Evolutionary conservation across 2,329 filamentous ascomycete species (phyloP).

Genomic region (Claviceps arundinis): DNA sequence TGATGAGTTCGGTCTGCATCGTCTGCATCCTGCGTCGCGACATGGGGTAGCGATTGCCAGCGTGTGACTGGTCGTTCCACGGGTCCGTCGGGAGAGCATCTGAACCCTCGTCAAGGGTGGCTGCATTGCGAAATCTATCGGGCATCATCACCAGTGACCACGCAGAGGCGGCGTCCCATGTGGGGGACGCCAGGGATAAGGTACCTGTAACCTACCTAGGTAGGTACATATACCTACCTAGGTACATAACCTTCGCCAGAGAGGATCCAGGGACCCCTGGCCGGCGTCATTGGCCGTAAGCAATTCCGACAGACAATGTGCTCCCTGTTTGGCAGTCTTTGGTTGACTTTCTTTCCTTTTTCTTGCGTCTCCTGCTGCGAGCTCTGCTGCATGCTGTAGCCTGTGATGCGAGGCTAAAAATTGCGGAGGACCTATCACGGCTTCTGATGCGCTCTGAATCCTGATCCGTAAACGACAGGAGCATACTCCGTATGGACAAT

Average conservation of each 20-base stretch:
- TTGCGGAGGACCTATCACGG: too few species aligned
- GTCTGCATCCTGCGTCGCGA: background rate
- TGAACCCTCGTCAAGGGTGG: background rate
- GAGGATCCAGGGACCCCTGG: background rate
- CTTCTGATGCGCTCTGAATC: background rate
- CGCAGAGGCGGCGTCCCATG: background rate
- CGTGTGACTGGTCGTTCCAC: background rate
- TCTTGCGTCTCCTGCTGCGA: background rate
- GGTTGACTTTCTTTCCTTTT: background rate
- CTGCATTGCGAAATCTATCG: constrained; percentile 4
- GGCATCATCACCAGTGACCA: background rate
- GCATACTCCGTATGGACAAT: too few species aligned
- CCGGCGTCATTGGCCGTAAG: background rate
- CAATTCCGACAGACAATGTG: constrained; percentile 1
- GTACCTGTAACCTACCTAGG: too few species aligned
- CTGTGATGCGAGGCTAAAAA: background rate
- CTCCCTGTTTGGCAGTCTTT: background rate
- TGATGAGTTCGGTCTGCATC: background rate
- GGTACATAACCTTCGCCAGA: too few species aligned
- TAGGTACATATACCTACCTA: background rate
- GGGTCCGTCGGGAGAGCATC: background rate
- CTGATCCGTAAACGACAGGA: background rate
- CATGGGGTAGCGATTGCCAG: background rate
- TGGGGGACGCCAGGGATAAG: background rate
- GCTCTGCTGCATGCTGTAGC: background rate